Evolutionary conservation across 805 yeast species (phyloP).

Genomic region (Debaryomyces prosopidis): DNA sequence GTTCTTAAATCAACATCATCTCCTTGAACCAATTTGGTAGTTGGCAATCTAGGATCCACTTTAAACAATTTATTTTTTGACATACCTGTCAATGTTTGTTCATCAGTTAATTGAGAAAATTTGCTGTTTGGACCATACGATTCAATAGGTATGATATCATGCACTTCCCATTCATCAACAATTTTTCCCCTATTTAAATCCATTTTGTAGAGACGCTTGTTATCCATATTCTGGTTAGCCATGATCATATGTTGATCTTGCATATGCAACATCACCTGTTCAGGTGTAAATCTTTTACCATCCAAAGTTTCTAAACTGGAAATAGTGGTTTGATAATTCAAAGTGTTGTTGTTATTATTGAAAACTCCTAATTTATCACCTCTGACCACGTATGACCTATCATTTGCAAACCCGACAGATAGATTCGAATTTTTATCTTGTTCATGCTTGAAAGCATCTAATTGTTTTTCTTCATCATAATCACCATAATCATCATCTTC

Average conservation of each 20-base stretch:
- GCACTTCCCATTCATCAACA: constrained; percentile 81
- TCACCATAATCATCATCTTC: constrained; percentile 35
- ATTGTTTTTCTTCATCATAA: constrained; percentile 31
- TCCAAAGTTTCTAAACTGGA: constrained; percentile 52
- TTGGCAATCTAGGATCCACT: constrained; percentile 73
- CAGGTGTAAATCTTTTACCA: constrained; percentile 54
- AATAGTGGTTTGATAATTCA: constrained; percentile 70
- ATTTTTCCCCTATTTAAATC: constrained; percentile 78
- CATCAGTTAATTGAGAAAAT: constrained; percentile 71
- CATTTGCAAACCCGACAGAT: constrained; percentile 68
- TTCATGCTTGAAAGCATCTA: constrained; percentile 17
- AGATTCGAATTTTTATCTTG: constrained; percentile 59
- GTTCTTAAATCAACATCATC: constrained; percentile 47
- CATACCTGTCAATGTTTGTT: constrained; percentile 72
- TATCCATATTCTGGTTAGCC: constrained; percentile 48
- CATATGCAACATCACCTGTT: constrained; percentile 72
- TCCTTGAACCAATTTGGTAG: constrained; percentile 58
- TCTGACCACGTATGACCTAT: constrained; percentile 76
- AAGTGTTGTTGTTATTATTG: constrained; percentile 51
- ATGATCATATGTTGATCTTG: constrained; percentile 70
- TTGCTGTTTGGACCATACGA: constrained; percentile 71
- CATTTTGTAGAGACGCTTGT: constrained; percentile 60
- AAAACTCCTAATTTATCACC: constrained; percentile 83
- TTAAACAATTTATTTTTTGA: constrained; percentile 66
- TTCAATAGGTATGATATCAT: constrained; percentile 48